Conservation (phyloP, 2,329 filamentous ascomycete genomes). For the Colletotrichum melonis region DNA sequence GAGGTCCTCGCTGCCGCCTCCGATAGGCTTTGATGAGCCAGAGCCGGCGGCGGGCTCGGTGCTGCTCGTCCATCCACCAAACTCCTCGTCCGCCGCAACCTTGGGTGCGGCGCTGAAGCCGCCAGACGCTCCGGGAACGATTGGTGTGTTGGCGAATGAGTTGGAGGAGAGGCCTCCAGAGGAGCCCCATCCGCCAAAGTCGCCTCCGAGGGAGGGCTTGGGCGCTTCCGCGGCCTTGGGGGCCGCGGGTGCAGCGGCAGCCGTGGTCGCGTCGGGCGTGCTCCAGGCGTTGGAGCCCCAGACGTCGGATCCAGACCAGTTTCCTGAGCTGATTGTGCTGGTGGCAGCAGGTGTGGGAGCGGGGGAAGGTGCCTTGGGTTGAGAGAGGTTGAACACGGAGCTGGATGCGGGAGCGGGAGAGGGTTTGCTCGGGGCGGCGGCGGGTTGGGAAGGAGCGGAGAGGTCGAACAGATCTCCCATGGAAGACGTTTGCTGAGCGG, state of each 20-base stretch:
- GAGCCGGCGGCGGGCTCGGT: slow-evolving; percentile 56
- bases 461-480: slow-evolving; percentile 89
- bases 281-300: slow-evolving; percentile 93
- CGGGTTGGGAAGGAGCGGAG: slow-evolving; percentile 58
- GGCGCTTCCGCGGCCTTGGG: slow-evolving; percentile 60
- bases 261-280: slow-evolving; percentile 67
- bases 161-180: background rate
- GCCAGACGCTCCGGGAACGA: slow-evolving; percentile 71
- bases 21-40: slow-evolving; percentile 63
- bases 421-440: slow-evolving; percentile 49
- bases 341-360: slow-evolving; percentile 52
- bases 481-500: slow-evolving; percentile 60
- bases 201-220: slow-evolving; percentile 53
- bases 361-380: slow-evolving; percentile 54
- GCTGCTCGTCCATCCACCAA: slow-evolving; percentile 92
- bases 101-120: slow-evolving; percentile 75
- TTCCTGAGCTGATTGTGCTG: slow-evolving; percentile 48
- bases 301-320: slow-evolving; percentile 71
- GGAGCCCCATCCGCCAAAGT: slow-evolving; percentile 69
- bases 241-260: slow-evolving; percentile 60
- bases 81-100: slow-evolving; percentile 91
- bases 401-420: slow-evolving; percentile 55
- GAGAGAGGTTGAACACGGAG: slow-evolving; percentile 88
- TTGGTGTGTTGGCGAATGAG: slow-evolving; percentile 52
- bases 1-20: slow-evolving; percentile 79